phyloP scores from a whole-genome alignment of 306 rosid species.

The Citrullus mucosospermus region DNA sequence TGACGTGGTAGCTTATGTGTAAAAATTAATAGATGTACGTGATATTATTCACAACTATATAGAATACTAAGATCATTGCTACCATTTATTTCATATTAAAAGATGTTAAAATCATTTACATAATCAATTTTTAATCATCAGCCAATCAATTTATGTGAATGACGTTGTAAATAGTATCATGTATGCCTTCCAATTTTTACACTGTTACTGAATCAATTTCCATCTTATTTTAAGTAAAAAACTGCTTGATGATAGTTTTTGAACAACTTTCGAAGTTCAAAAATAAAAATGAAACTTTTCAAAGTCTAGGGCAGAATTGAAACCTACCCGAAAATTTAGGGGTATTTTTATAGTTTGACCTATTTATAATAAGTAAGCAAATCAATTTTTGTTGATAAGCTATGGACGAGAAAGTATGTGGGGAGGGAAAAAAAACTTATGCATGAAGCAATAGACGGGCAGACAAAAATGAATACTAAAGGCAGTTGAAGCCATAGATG shows the following conservation, averaged over 20 bases:
- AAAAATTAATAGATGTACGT: too few species aligned
- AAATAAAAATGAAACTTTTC: too few species aligned
- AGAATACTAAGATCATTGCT: too few species aligned
- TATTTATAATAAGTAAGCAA: neutral
- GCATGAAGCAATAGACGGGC: conserved; percentile 8
- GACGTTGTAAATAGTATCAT: too few species aligned
- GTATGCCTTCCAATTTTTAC: neutral
- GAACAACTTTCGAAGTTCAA: too few species aligned
- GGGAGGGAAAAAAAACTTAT: neutral
- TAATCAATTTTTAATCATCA: neutral
- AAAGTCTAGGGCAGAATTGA: too few species aligned
- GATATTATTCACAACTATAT: too few species aligned
- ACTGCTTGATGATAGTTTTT: too few species aligned
- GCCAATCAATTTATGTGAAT: too few species aligned
- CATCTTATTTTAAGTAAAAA: neutral
- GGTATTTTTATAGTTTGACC: neutral
- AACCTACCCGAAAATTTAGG: neutral
- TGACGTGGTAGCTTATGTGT: too few species aligned
- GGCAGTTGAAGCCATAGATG: neutral
- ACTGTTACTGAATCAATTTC: neutral
- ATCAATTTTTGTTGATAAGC: neutral
- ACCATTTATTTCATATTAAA: too few species aligned
- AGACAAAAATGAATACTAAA: neutral
- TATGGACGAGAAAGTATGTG: neutral
- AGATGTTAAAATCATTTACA: too few species aligned